These are phyloP conservation scores for Volvox carteri DNA, from an alignment of 163 green algal species.

Conservation along the genomic window DNA sequence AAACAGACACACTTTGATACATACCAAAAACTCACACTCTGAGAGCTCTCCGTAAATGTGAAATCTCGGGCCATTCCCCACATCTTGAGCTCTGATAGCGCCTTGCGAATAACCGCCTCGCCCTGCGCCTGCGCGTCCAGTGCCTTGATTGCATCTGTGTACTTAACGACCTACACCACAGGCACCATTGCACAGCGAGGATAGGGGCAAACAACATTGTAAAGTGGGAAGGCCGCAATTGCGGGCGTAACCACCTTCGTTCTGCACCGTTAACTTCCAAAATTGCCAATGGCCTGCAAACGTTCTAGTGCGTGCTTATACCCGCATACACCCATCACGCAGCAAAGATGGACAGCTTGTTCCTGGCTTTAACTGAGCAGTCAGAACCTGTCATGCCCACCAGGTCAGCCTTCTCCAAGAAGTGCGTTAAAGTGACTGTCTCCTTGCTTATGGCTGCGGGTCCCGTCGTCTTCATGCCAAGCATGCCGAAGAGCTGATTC, in stretches of 20 bases:
- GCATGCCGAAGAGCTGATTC: constrained; percentile 79
- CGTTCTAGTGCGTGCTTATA: no score
- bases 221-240: no score
- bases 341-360: no score
- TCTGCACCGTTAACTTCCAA: no score
- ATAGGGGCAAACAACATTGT: no score
- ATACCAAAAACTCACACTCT: constrained; percentile 55
- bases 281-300: no score
- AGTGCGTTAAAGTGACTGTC: constrained; percentile 83
- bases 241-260: no score
- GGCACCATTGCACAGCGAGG: neutral
- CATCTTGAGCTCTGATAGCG: constrained; percentile 85
- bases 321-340: no score
- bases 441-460: constrained; percentile 73
- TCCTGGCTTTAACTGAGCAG: no score
- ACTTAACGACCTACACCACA: constrained; percentile 55
- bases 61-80: constrained; percentile 85
- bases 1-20: no score
- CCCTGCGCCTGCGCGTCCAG: constrained; percentile 82
- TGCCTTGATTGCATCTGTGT: constrained; percentile 75
- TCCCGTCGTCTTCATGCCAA: constrained; percentile 76
- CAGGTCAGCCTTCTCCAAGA: constrained; percentile 79
- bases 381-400: no score
- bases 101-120: constrained; percentile 82
- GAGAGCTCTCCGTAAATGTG: constrained; percentile 56